Conservation (phyloP, 495 filamentous ascomycete genomes). For the Collariella sp. region DNA sequence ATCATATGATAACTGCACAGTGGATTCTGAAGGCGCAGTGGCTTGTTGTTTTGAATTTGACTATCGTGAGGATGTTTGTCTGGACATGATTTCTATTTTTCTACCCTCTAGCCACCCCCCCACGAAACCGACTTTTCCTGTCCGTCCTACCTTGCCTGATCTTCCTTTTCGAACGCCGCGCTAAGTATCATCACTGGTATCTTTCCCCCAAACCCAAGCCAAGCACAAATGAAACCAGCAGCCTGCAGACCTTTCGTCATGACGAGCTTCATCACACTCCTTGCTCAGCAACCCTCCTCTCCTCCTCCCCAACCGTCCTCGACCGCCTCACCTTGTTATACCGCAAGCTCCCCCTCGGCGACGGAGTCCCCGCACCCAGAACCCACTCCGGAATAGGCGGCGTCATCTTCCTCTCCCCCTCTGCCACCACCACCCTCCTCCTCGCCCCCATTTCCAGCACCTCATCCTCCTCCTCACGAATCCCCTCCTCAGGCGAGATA, state of each 20-base stretch:
- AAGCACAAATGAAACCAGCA: not conserved
- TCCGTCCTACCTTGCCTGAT: too few relatives aligned
- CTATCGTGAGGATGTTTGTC: not conserved
- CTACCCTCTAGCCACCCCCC: not conserved
- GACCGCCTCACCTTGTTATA: constrained; percentile 27
- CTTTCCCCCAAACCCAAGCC: constrained; percentile 3
- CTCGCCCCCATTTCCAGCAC: not conserved
- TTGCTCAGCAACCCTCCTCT: not conserved
- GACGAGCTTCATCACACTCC: not conserved
- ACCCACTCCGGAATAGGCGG: constrained; percentile 53
- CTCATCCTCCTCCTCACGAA: constrained; percentile 23
- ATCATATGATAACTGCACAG: too few relatives aligned
- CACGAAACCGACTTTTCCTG: not conserved
- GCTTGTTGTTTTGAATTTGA: too few relatives aligned
- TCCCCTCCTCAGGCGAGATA: constrained; percentile 17
- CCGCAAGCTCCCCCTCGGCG: constrained; percentile 38
- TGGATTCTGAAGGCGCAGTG: too few relatives aligned
- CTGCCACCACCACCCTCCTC: not conserved
- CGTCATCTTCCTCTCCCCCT: constrained; percentile 40
- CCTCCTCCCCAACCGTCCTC: constrained; percentile 1
- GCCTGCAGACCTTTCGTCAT: not conserved
- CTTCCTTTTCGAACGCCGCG: constrained; percentile 17
- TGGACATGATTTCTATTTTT: not conserved
- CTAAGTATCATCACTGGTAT: constrained; percentile 23
- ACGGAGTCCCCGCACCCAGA: constrained; percentile 39